A percentile compares a stretch with the other conserved stretches of the same genome.
phyloP scores from a whole-genome alignment of 1,284 basidiomycete species.

The Apiotrichum domesticum region DNA sequence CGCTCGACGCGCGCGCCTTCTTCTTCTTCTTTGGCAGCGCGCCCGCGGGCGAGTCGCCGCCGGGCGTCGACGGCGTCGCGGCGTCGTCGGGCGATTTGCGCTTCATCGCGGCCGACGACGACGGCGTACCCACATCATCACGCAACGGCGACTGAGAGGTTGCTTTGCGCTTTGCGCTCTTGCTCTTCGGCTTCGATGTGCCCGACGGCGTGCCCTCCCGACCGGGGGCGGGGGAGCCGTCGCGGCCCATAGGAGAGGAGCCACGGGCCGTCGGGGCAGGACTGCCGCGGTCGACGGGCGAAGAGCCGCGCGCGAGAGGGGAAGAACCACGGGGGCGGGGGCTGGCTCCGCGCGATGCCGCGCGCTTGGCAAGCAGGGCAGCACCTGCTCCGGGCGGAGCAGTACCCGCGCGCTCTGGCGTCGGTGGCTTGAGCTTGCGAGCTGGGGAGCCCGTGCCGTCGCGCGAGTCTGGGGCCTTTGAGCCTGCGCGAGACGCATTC shows the following conservation, averaged over 20 bases:
- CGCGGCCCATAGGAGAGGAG: constrained; percentile 14
- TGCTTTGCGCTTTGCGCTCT: constrained; percentile 17
- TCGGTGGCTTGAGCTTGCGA: constrained; percentile 5
- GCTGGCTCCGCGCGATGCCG: constrained; percentile 25
- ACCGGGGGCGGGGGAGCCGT: constrained; percentile 17
- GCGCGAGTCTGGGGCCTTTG: constrained; percentile 17
- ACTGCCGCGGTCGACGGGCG: constrained; percentile 14
- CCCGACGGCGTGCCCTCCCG: constrained; percentile 12
- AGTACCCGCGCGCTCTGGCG: constrained; percentile 27
- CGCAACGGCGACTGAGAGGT: constrained; percentile 9
- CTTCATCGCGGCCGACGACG: constrained; percentile 6
- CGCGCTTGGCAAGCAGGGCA: constrained; percentile 37
- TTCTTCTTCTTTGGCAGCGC: constrained; percentile 48
- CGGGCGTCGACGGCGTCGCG: not conserved
- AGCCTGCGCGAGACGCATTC: constrained; percentile 6
- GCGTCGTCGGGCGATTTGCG: constrained; percentile 17
- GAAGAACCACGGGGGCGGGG: constrained; percentile 26
- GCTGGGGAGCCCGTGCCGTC: constrained; percentile 16
- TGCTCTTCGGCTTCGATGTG: constrained; percentile 4
- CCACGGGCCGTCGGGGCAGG: constrained; percentile 8
- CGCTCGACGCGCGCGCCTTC: constrained; percentile 3
- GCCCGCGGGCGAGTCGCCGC: not conserved
- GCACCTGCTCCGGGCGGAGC: constrained; percentile 33
- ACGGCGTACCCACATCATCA: constrained; percentile 1
- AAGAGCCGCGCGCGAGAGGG: constrained; percentile 18